Evolutionary conservation across 208 protist species (phyloP), one percentile per base, ranked within the genome.

Genomic region (Leishmania mexicana): DNA sequence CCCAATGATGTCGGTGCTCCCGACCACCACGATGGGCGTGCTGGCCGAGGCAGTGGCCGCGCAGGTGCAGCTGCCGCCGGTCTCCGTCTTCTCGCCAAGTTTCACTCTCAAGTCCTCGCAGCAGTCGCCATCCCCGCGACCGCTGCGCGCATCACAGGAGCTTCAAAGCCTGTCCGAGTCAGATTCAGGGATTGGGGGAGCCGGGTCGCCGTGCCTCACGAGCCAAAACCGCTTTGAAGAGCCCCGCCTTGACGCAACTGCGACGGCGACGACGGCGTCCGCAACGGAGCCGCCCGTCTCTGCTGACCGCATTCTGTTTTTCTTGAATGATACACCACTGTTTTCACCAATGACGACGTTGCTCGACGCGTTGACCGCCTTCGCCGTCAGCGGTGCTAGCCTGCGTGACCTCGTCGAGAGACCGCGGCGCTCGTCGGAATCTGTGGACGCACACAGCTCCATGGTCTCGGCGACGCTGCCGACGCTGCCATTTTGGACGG

Each of bases 401-500:
- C 70, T 92, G 45, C 86, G 86, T 24, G 42, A 84, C 38, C 81
- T 85, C 24, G 65, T 89, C 24, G 77, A 58, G 62, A 60, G 67
- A 73, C 64, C 35, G 19, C 65, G 72, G 76, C 57, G 65, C 67
- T 65, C 74, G 42, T 53, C 24, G 15, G 79, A 87, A 8, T 78
- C 81, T 42, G 75, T 42, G 10, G 81, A 87, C 31, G 53, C 28
- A 15, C 79, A 83, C 75, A 78, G 67, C 42, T 76, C 75, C 70
- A 51, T 75, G 15, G 54, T 86, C 10, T 62, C 73, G 47, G n/a
- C 45, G 65, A 49, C 80, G 4, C 83, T 91, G 49, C 81, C 75
- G 15, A 65, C 83, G 1, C 75, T 89, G 31, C 62, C 89, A 19
- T 86, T 94, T 67, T 94, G 91, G 89, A 75, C 84, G 31, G 78